These are phyloP conservation scores for Falciphora oryzae DNA, from an alignment of 2,329 filamentous ascomycete genomes.

Conservation along the genomic window DNA sequence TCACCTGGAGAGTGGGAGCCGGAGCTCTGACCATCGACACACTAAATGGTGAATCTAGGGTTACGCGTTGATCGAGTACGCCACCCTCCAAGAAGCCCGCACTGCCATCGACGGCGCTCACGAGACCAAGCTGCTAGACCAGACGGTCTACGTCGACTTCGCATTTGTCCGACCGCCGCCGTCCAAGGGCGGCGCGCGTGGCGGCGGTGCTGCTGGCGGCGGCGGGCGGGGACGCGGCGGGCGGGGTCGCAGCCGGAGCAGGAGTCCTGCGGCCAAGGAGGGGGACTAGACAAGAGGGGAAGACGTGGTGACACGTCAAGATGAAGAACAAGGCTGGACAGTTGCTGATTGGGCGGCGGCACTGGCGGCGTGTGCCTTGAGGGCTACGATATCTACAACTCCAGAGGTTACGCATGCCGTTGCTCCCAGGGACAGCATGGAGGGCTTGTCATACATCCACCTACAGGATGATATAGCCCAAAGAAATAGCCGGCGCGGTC, in stretches of 20 bases:
- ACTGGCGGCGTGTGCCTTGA: no score
- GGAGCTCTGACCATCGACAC: background rate
- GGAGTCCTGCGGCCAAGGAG: constrained; percentile 32
- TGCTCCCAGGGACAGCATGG: no score
- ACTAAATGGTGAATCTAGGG: constrained; percentile 44
- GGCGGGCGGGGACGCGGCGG: constrained; percentile 31
- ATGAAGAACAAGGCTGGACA: no score
- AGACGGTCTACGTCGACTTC: constrained; percentile 76
- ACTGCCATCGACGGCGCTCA: constrained; percentile 80
- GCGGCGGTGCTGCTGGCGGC: constrained; percentile 31
- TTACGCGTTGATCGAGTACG: constrained; percentile 80
- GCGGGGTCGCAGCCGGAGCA: constrained; percentile 38
- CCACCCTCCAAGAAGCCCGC: constrained; percentile 70
- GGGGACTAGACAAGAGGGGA: constrained; percentile 2
- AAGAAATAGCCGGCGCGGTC: background rate
- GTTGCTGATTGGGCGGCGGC: no score
- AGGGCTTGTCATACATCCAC: no score
- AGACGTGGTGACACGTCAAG: background rate
- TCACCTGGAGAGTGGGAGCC: background rate
- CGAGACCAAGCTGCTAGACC: constrained; percentile 70
- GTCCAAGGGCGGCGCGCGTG: constrained; percentile 37
- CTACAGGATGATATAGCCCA: background rate
- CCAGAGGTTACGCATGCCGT: no score
- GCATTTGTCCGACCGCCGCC: constrained; percentile 78
- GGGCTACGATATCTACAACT: no score